Base-by-base conservation (phyloP, 192 early-diverging fungal genomes). In the Backusella australiensis region DNA sequence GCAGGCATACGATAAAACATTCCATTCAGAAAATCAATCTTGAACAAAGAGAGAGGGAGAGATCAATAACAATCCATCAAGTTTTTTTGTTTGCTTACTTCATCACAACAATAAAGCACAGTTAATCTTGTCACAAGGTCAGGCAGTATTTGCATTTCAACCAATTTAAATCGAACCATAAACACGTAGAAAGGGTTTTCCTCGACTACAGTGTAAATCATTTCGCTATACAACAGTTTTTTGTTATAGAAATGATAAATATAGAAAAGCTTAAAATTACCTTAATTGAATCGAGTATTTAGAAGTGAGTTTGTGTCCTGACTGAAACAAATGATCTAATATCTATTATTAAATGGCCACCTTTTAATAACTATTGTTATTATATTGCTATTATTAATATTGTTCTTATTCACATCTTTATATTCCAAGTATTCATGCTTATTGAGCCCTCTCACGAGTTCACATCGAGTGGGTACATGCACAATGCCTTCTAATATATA, bases 21-120 rank as follows among this genome's bases (percentile, higher is more conserved):
- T 4, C 80, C 76, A 34, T 77, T 81, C 21, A 81, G 53, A 59
- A 77, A 81, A 15, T 77, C 73, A 34, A 72, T 68, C 72, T 81
- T 46, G 3, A 8, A 36, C 26, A 26, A 12, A 23, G 19, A 7
- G 2, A 4, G 32, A 32, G 29, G 0, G 1, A 42, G 36, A 68
- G 67, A 34, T 34, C 19, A 17, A 21, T 19, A 36, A 39, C 19
- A 23, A n/a, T 12, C 15, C 21, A 69, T 69, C 5, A 3, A 9
- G 0, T 15, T 4, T 19, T 19, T 17, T 11, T 69, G 8, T 41
- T n/a, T 29, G 34, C 72, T 63, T 42, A 79, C 78, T 8, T 77
- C 73, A 41, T 81, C 80, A 23, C 73, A 52, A 68, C 76, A 78
- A 67, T 78, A 75, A 4, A 65, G 39, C 11, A 78, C 77, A 2